Evolutionary conservation across 2,329 filamentous ascomycete species (phyloP).

Genomic region (Eurotiales sp.): DNA sequence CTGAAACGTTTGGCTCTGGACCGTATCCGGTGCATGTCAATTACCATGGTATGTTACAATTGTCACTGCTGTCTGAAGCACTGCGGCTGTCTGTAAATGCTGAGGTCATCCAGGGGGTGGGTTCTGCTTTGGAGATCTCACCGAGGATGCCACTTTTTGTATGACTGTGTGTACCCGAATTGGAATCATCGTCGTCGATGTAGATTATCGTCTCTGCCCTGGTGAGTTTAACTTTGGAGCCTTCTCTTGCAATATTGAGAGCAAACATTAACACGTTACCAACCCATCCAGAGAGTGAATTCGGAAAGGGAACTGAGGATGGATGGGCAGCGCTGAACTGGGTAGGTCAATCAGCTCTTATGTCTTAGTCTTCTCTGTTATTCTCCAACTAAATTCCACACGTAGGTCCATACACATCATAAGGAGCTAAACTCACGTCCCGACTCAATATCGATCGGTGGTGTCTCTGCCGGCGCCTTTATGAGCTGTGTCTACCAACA

Average conservation of each 20-base stretch:
- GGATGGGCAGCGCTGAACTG: neutral
- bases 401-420: too few relatives aligned
- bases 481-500: slow-evolving; percentile 37
- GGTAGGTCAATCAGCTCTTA: too few relatives aligned
- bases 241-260: too few relatives aligned
- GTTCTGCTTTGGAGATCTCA: neutral
- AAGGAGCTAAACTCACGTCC: neutral
- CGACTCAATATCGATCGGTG: slow-evolving; percentile 32
- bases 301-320: neutral
- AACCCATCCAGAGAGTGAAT: neutral
- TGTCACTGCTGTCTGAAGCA: neutral
- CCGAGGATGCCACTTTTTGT: neutral
- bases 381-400: too few relatives aligned
- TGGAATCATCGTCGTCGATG: neutral
- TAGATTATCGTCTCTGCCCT: neutral
- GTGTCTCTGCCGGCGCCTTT: slow-evolving; percentile 38
- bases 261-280: neutral
- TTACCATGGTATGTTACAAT: neutral
- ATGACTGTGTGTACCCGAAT: neutral
- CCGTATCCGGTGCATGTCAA: neutral
- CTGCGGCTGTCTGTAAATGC: neutral
- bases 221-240: too few relatives aligned
- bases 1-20: neutral
- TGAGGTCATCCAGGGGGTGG: slow-evolving; percentile 1
- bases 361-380: too few relatives aligned